Evolutionary conservation across 2,329 filamentous ascomycete species (phyloP).

Genomic region (Fusarium algeriense): DNA sequence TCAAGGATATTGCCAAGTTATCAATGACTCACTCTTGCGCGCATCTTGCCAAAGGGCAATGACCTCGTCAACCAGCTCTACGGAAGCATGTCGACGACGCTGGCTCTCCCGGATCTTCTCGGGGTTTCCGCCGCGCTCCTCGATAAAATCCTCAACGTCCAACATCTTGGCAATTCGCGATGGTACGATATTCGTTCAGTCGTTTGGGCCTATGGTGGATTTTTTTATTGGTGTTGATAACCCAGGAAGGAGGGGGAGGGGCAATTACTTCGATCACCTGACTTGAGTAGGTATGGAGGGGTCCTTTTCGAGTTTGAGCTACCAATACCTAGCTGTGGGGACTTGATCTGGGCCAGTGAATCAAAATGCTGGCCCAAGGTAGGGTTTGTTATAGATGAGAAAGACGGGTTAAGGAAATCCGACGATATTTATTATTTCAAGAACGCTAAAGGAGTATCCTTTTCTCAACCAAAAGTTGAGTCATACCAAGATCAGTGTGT

Average conservation of each 20-base stretch:
- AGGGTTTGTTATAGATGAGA: not conserved
- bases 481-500: not conserved
- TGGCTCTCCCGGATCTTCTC: slow-evolving; percentile 94
- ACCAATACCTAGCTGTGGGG: not conserved
- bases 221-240: slow-evolving; percentile 44
- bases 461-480: not conserved
- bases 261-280: slow-evolving; percentile 42
- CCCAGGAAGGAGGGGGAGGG: slow-evolving; percentile 47
- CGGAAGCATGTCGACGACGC: slow-evolving; percentile 81
- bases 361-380: not conserved
- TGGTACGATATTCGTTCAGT: slow-evolving; percentile 34
- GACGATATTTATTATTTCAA: not conserved
- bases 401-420: not conserved
- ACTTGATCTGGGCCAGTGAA: not conserved
- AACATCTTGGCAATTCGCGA: slow-evolving; percentile 66
- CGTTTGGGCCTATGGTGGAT: slow-evolving; percentile 36
- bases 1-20: slow-evolving; percentile 6
- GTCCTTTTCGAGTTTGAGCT: not conserved
- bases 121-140: slow-evolving; percentile 90
- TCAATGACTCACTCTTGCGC: slow-evolving; percentile 68
- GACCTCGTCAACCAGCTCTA: slow-evolving; percentile 90
- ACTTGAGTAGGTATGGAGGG: slow-evolving; percentile 34
- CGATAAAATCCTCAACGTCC: slow-evolving; percentile 82
- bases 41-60: slow-evolving; percentile 89
- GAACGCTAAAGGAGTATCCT: too few species aligned